These are phyloP conservation scores for Magnusiomyces magnusii DNA, from an alignment of 1,139 yeast genomes.

Conservation along the genomic window DNA sequence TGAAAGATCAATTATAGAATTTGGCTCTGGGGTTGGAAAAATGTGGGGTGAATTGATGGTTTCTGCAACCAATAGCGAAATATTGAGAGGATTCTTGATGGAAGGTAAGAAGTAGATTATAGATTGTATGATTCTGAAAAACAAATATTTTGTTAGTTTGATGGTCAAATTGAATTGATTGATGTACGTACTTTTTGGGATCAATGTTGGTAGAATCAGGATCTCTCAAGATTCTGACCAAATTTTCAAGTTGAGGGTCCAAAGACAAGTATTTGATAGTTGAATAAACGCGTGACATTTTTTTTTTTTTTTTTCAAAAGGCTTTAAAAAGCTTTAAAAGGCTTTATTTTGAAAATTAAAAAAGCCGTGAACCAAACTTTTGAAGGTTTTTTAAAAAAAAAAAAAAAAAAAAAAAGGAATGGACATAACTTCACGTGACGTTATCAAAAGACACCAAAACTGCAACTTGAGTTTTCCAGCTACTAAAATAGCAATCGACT, in stretches of 20 bases:
- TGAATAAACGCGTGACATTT: background rate
- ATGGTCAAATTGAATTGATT: background rate
- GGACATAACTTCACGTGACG: background rate
- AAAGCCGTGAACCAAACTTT: background rate
- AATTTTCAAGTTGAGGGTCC: constrained; percentile 1
- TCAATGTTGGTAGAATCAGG: background rate
- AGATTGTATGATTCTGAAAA: constrained; percentile 38
- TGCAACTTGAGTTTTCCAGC: background rate
- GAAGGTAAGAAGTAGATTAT: constrained; percentile 55
- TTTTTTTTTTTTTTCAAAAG: background rate
- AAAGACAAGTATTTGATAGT: background rate
- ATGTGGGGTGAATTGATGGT: constrained; percentile 44
- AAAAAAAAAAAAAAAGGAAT: background rate
- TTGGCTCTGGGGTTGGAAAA: constrained; percentile 28
- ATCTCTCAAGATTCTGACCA: background rate
- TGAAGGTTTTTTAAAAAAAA: background rate
- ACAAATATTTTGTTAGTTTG: background rate
- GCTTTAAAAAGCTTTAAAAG: background rate
- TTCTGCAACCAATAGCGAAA: constrained; percentile 44
- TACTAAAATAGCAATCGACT: background rate
- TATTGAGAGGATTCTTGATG: constrained; percentile 50
- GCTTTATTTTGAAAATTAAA: background rate
- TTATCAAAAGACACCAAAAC: background rate
- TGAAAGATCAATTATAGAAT: constrained; percentile 16
- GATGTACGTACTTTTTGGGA: background rate